Base-by-base conservation (phyloP, 2,329 filamentous ascomycete genomes). In the Colletotrichum sp. region DNA sequence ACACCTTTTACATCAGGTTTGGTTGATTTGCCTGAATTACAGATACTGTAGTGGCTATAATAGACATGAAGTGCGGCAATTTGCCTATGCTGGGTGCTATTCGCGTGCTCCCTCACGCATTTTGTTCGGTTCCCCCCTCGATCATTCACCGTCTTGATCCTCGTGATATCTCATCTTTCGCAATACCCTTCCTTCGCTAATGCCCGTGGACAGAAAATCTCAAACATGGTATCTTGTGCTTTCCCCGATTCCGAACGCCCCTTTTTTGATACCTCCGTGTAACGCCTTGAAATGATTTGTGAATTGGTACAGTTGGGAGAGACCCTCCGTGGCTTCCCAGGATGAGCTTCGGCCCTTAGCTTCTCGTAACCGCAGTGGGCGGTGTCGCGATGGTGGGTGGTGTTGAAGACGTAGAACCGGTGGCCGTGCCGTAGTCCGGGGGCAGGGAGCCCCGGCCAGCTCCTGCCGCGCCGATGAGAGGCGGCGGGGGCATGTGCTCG, bases 141-240 rank as follows among this genome's bases (percentile, higher is more conserved):
- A 15, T 36, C 59, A 21, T 32, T 39, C 30, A 8, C 57, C 44
- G 57, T 73, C 59, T 30, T 39, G 52, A 21, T 60, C 28, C 44
- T 65, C 73, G 34, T 57, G 21, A 65, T 52, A 26, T 65, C 26
- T 44, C 44, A n/a, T 64, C 26, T 18, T 60, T 26, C 65, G 57
- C 15, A n/a, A 59, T 52, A 15, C n/a, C 18, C 26, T 59, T 21
- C 39, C 36, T 24, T 66, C 44, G 64, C 64, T 64, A 34, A 32
- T 49, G 59, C 59, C 64, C 34, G 30, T 30, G 44, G 39, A 30
- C 52, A 66, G 32, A 16, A n/a, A 72, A 44, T 65, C 34, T 65
- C 57, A 73, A 73, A 73, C 57, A 68, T 76, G 73, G 73, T 76
- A 76, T 76, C 73, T 76, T 63, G 63, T 68, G 57, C 63, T 73